These are phyloP conservation scores for Castanospermum australe DNA, from an alignment of 306 rosid genomes.

Conservation along the genomic window DNA sequence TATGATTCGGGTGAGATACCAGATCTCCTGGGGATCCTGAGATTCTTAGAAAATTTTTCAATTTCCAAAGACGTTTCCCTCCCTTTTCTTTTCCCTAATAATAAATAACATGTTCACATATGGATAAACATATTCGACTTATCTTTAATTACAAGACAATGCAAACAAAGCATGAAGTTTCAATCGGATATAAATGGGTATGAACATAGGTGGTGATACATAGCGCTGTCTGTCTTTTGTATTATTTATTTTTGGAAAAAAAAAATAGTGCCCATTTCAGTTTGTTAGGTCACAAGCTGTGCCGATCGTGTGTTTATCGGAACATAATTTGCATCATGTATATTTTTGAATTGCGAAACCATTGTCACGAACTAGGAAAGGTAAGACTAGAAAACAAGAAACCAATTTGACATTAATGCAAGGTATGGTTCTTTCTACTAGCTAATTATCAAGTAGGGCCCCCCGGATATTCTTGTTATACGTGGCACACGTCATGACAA, in stretches of 20 bases:
- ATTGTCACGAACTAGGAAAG: slow-evolving; percentile 26
- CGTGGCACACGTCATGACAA: slow-evolving; percentile 25
- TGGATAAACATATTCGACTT: slow-evolving; percentile 3
- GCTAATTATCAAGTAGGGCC: slow-evolving; percentile 26
- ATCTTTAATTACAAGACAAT: neutral
- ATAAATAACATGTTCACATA: neutral
- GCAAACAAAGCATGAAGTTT: slow-evolving; percentile 8
- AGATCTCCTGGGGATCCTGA: slow-evolving; percentile 14
- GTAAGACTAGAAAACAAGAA: slow-evolving; percentile 32
- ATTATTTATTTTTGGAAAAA: no score
- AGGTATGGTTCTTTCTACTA: slow-evolving; percentile 14
- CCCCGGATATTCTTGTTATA: slow-evolving; percentile 8
- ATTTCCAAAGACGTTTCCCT: slow-evolving; percentile 7
- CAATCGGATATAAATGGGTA: neutral
- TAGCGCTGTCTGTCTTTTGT: neutral
- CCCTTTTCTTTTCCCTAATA: neutral
- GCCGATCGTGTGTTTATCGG: slow-evolving; percentile 27
- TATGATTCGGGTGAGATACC: slow-evolving; percentile 27
- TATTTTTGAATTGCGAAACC: neutral
- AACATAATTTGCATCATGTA: neutral
- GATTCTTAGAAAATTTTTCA: slow-evolving; percentile 21
- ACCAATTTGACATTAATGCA: slow-evolving; percentile 30
- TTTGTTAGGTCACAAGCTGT: slow-evolving; percentile 1
- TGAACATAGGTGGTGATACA: slow-evolving; percentile 6
- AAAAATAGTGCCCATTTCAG: neutral